Conservation (phyloP, 345 rosid genomes). For the Reutealis trisperma region DNA sequence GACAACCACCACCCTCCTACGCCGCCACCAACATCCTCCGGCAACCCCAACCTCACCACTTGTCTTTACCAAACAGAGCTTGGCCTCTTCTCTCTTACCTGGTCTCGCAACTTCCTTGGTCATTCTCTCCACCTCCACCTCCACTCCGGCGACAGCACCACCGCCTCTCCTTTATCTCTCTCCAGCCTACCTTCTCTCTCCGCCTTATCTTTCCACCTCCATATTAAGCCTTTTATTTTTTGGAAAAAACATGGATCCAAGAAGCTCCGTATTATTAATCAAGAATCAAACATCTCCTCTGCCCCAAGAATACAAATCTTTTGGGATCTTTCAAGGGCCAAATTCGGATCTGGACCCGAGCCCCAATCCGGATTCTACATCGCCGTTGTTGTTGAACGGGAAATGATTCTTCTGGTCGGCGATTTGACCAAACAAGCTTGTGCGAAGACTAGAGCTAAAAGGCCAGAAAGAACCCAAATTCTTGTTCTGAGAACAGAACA, state of each 20-base stretch:
- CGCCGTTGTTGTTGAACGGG: slow-evolving; percentile 70
- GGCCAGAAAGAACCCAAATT: slow-evolving; percentile 42
- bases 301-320: slow-evolving; percentile 48
- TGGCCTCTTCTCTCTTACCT: slow-evolving; percentile 82
- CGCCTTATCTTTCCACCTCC: slow-evolving; percentile 65
- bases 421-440: slow-evolving; percentile 64
- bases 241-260: slow-evolving; percentile 85
- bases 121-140: slow-evolving; percentile 78
- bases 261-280: slow-evolving; percentile 25
- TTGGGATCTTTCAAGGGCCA: slow-evolving; percentile 80
- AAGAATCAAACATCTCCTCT: background rate
- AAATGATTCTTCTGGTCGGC: slow-evolving; percentile 70
- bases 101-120: slow-evolving; percentile 76
- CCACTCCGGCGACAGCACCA: slow-evolving; percentile 48
- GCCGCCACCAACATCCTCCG: slow-evolving; percentile 31
- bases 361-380: slow-evolving; percentile 79
- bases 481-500: slow-evolving; percentile 79
- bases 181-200: slow-evolving; percentile 50
- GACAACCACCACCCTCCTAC: slow-evolving; percentile 26
- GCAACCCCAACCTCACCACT: slow-evolving; percentile 60
- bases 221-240: slow-evolving; percentile 62
- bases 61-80: slow-evolving; percentile 74
- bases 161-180: slow-evolving; percentile 44
- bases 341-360: slow-evolving; percentile 82
- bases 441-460: slow-evolving; percentile 47